These are phyloP conservation scores for Jackrogersella multiformis DNA, from an alignment of 495 filamentous ascomycete genomes.

Conservation along the genomic window DNA sequence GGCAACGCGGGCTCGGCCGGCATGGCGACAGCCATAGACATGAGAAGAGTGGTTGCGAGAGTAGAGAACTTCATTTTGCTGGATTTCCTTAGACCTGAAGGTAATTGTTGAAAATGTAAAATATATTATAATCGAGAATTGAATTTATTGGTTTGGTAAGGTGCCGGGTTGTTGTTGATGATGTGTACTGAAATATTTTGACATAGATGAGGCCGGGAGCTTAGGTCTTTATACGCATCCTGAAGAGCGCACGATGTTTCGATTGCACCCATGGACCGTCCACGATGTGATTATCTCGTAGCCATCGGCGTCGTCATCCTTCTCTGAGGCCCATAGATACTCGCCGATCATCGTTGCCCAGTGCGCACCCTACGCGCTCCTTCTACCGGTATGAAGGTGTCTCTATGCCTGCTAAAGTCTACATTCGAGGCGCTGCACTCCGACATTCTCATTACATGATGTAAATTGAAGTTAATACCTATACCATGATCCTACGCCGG, in stretches of 20 bases:
- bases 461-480: constrained; percentile 1
- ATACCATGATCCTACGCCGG: neutral
- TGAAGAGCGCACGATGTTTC: neutral
- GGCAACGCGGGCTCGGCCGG: neutral
- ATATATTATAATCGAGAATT: neutral
- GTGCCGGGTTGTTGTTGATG: neutral
- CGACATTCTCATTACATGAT: constrained; percentile 17
- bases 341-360: constrained; percentile 8
- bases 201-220: neutral
- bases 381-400: neutral
- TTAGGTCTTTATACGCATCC: constrained; percentile 4
- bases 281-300: neutral
- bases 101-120: neutral
- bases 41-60: constrained; percentile 2
- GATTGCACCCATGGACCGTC: neutral
- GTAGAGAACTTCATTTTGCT: constrained; percentile 9
- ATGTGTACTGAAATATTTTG: neutral
- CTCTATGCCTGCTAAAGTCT: neutral
- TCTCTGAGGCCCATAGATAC: neutral
- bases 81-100: neutral
- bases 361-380: neutral
- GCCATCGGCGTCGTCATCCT: constrained; percentile 12
- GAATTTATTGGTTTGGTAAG: neutral
- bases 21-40: constrained; percentile 8
- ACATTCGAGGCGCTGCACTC: neutral